Conservation (phyloP, 2,329 filamentous ascomycete genomes). For the Apiospora aurea region DNA sequence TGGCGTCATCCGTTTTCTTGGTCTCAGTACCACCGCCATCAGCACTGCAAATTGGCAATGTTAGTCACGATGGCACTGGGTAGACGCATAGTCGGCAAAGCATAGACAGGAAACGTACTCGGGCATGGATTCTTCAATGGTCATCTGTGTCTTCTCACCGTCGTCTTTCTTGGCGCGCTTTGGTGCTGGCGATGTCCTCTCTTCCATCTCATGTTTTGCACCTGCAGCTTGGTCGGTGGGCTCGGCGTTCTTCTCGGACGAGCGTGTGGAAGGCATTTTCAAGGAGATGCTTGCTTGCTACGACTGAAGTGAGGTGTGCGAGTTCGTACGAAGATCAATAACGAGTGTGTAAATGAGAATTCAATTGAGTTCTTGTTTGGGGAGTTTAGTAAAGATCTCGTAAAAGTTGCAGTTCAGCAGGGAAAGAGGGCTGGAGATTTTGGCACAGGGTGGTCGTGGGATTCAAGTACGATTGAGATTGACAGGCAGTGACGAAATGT, state of each 20-base stretch:
- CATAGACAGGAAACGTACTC: constrained; percentile 30
- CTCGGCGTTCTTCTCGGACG: constrained; percentile 55
- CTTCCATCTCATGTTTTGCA: constrained; percentile 45
- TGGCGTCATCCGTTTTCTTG: constrained; percentile 29
- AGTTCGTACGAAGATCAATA: not conserved
- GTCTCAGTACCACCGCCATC: constrained; percentile 1
- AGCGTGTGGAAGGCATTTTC: constrained; percentile 10
- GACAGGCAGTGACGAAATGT: constrained; percentile 12
- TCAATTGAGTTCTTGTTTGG: not conserved
- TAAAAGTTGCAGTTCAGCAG: not conserved
- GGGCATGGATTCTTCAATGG: constrained; percentile 58
- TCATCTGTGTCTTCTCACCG: constrained; percentile 53
- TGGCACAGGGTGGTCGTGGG: not conserved
- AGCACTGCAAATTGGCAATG: not conserved
- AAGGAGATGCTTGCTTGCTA: not conserved
- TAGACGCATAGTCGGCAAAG: too few relatives aligned
- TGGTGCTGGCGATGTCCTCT: constrained; percentile 43
- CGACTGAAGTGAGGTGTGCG: not conserved
- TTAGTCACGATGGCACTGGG: not conserved
- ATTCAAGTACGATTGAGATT: not conserved
- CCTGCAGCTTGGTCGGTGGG: constrained; percentile 52
- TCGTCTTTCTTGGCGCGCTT: constrained; percentile 48
- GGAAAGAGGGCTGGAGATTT: not conserved
- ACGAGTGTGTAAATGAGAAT: not conserved
- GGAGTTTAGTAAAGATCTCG: not conserved